Conservation (phyloP, 306 rosid genomes). For the Acacia confusa region DNA sequence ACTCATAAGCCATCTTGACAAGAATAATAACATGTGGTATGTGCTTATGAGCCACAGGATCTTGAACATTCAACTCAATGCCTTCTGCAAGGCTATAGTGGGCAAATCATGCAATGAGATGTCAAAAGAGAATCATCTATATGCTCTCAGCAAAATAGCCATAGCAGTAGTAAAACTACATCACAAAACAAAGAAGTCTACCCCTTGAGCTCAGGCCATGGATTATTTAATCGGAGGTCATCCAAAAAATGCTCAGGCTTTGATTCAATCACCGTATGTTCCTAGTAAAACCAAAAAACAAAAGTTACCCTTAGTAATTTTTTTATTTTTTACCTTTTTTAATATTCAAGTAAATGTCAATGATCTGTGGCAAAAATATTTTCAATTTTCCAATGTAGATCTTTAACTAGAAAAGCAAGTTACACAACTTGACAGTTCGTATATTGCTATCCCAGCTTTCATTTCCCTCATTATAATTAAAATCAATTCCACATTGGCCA, state of each 20-base stretch:
- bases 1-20: constrained; percentile 85
- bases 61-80: constrained; percentile 72
- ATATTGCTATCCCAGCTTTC: constrained; percentile 22
- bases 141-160: constrained; percentile 21
- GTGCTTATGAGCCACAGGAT: constrained; percentile 83
- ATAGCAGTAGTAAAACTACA: constrained; percentile 4
- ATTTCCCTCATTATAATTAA: constrained; percentile 28
- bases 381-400: constrained; percentile 15
- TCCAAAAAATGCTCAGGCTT: constrained; percentile 98
- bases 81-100: constrained; percentile 67
- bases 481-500: constrained; percentile 14
- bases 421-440: constrained; percentile 1
- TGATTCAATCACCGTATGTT: constrained; percentile 90
- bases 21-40: constrained; percentile 87
- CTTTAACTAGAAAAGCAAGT: constrained; percentile 15
- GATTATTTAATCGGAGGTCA: constrained; percentile 94
- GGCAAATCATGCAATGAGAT: constrained; percentile 34
- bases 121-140: constrained; percentile 22
- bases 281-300: constrained; percentile 54
- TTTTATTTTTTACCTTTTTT: constrained; percentile 5
- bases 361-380: constrained; percentile 3
- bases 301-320: constrained; percentile 26
- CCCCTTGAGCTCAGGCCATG: constrained; percentile 97
- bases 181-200: constrained; percentile 31
- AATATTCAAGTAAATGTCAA: constrained; percentile 3